Evolutionary conservation across 192 early-diverging fungal species (phyloP), one percentile per base, ranked within the genome.

Genomic region (Rhizoclosmatium globosum): DNA sequence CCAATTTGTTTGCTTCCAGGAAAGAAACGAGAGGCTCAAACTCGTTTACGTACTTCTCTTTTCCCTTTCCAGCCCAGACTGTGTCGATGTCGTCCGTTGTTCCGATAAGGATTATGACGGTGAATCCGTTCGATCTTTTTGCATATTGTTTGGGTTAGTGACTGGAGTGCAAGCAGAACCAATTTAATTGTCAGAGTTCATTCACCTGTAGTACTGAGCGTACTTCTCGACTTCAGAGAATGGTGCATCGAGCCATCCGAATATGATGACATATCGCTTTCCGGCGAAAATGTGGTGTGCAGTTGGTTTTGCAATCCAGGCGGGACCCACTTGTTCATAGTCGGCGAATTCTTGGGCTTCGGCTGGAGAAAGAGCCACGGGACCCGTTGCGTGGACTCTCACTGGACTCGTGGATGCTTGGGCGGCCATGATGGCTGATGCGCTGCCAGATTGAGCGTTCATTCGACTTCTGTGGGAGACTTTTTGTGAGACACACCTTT

Each of bases 181-280:
- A n/a, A n/a, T n/a, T 11, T 56, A 56, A 11, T 7, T 7, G 53
- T 11, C 53, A 11, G 53, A 56, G 53, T 56, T 56, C 19, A 11
- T 56, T 71, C 31, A 71, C 69, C 53, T 4, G 64, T 76, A 76
- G 9, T 42, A 53, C 47, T 76, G n/a, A 9, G 74, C 74, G 39
- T 76, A 76, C 41, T 76, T 76, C 11, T 47, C 62, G 13, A 76
- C 60, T 21, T 76, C 31, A 11, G 43, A 39, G 62, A 76, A 66
- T 61, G 64, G 60, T 11, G 46, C 17, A 46, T 76, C 74, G 7
- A 17, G 17, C 74, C 74, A 76, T 9, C 74, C 74, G 46, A 76
- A 62, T 3, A 76, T 53, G 4, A 76, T 19, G 15, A 66, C 74
- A 56, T 31, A 64, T 46, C 47, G 42, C 42, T 46, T 64, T 9